Evolutionary conservation across 495 filamentous ascomycete genomes (phyloP), one percentile per base, ranked within the genome.

Genomic region (Achaetomiella virescens): DNA sequence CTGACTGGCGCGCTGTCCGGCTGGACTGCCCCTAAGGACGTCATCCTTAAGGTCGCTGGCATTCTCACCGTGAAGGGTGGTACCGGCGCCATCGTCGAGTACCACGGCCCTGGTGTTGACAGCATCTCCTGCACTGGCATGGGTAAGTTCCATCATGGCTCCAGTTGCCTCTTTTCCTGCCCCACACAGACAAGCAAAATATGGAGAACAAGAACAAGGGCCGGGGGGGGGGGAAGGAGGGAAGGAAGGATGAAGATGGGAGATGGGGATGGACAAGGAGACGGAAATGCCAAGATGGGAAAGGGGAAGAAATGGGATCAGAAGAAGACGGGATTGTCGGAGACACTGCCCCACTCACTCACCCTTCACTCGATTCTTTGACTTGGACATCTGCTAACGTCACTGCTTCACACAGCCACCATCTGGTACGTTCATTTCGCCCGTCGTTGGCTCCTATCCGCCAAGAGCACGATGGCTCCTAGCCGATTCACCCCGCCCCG

Each of bases 41-140:
- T 98, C 64, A 98, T 98, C 69, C 84, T 98, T 27, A 97, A 97
- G 84, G 89, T 97, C 63, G 93, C 93, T 59, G 93, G 91, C 67
- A 92, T 95, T 58, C 83, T 97, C 52, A 97, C 95, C 45, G 93
- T 98, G 62, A 97, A 97, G 82, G 93, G 93, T 73, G 93, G 93
- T 65, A 98, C 93, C 70, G 93, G 93, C 68, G 86, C 88, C 46
- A 97, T 98, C 64, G 87, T 97, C 58, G 93, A 98, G 72, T 98
- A 97, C 72, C 84, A 48, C 52, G 67, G 93, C 24, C 88, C 89
- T 61, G 93, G 93, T 72, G 85, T 88, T 38, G 76, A 91, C 35
- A 78, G 76, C 61, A 74, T 80, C 56, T 82, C 69, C 65, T 75
- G 73, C 57, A 89, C 81, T 47, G 82, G 83, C 51, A 86, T 84